A percentile compares a stretch with the other conserved stretches of the same genome.
Conservation (phyloP, 257 asterid species). For the Handroanthus guayacan region DNA sequence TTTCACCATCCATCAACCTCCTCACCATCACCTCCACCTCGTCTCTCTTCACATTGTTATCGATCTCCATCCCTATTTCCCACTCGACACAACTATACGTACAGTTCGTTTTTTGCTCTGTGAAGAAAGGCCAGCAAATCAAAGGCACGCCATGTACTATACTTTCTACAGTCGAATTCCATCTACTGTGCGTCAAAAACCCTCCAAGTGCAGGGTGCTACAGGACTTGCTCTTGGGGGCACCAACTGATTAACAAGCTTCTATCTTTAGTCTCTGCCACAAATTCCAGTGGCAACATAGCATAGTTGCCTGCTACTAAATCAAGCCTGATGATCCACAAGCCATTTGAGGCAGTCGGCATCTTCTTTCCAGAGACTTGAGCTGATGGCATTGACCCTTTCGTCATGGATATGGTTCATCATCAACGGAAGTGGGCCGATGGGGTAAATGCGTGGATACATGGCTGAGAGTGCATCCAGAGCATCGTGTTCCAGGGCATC, state of each 20-base stretch:
- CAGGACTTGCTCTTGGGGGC: slow-evolving; percentile 55
- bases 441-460: slow-evolving; percentile 34
- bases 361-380: slow-evolving; percentile 58
- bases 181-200: slow-evolving; percentile 57
- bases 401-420: slow-evolving; percentile 37
- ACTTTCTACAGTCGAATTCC: slow-evolving; percentile 44
- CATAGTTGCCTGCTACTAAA: slow-evolving; percentile 42
- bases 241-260: slow-evolving; percentile 57
- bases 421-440: slow-evolving; percentile 48
- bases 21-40: slow-evolving; percentile 50
- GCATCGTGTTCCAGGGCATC: slow-evolving; percentile 44
- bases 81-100: slow-evolving; percentile 52
- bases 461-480: slow-evolving; percentile 40
- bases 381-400: slow-evolving; percentile 33
- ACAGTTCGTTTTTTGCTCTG: slow-evolving; percentile 57
- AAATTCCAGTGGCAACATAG: slow-evolving; percentile 53
- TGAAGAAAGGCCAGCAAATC: slow-evolving; percentile 62
- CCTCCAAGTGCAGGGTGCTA: slow-evolving; percentile 58
- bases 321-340: slow-evolving; percentile 63
- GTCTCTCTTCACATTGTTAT: slow-evolving; percentile 47
- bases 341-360: slow-evolving; percentile 44
- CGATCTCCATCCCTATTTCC: slow-evolving; percentile 52
- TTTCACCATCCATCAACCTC: slow-evolving; percentile 49
- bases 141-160: slow-evolving; percentile 37
- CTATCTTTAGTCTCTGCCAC: slow-evolving; percentile 45